Evolutionary conservation across 169 alveolate genomes (phyloP), one percentile per base, ranked within the genome.

Genomic region (Eimeria maxima): DNA sequence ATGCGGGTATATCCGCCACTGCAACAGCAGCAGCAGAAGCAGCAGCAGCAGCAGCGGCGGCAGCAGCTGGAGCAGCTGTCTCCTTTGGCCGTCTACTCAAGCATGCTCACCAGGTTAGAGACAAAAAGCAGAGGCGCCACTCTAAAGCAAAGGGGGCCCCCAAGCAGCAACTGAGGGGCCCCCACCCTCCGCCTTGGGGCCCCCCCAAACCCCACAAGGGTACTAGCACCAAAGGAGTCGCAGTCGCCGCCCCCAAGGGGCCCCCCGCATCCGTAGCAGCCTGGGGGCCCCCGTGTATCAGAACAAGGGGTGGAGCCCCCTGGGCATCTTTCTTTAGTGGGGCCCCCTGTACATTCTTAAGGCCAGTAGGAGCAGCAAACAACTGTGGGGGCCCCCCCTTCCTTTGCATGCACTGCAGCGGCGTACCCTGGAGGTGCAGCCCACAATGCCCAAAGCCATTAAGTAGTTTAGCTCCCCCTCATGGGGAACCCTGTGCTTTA

Each of bases 1-100:
- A 71, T 8, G 55, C 94, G 10, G 86, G 94, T 65, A 71, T 88
- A 47, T 88, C 94, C 2, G 94, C 94, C 3, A 73, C 78, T 3
- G 94, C 94, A 20, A 57, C 84, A 45, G 94, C 94, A 47, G 94
- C 94, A 33, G 94, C 94, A 44, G 78, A 63, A 6, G 94, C 94
- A 38, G 94, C 94, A 63, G 86, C 94, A 5, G 53, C 65, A 18
- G 94, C 94, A 11, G 90, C 90, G 14, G 47, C 90, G 8, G 90
- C 71, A 20, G 90, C 90, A n/a, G 94, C 94, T 22, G 67, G 86
- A 33, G 94, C 86, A 76, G 87, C 87, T 76, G 87, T 76, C 60
- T 76, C 87, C 87, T 76, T 76, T 42, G 87, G 87, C 13, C 44
- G 87, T 42, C 55, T 76, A 13, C 7, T 76, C 53, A 76, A 76